A percentile compares a stretch with the other conserved stretches of the same genome.
Conservation (phyloP, 2,329 filamentous ascomycete species). For the Sarocladiaceae sp. region DNA sequence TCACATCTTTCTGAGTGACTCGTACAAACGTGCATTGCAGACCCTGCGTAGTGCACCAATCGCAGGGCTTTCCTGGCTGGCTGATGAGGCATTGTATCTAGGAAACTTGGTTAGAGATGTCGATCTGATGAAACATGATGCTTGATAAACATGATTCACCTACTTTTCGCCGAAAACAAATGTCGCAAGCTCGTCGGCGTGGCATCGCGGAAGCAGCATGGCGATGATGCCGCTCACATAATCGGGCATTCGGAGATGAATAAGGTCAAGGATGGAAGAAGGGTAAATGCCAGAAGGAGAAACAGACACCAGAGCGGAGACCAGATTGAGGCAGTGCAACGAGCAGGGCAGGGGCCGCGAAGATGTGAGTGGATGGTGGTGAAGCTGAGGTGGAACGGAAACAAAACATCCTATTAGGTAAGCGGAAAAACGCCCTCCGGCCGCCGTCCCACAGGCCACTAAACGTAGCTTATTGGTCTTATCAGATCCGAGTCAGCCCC, state of each 20-base stretch:
- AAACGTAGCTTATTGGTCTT: not conserved
- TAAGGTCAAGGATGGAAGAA: not conserved
- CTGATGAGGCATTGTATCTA: constrained; percentile 12
- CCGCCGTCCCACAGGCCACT: not conserved
- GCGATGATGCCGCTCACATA: not conserved
- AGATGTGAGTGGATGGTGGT: not conserved
- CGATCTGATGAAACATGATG: no score
- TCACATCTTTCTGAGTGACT: constrained; percentile 6
- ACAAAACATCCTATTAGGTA: not conserved
- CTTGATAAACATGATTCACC: not conserved
- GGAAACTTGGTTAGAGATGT: not conserved
- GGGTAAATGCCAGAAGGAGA: not conserved
- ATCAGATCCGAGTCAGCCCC: constrained; percentile 2
- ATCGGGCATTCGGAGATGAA: not conserved
- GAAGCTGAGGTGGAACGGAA: not conserved
- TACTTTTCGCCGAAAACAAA: constrained; percentile 3
- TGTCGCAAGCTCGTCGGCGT: constrained; percentile 2
- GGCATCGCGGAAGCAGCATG: not conserved
- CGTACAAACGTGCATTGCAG: constrained; percentile 10
- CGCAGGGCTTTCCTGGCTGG: constrained; percentile 8
- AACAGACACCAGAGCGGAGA: not conserved
- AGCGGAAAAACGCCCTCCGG: not conserved
- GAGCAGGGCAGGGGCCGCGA: not conserved
- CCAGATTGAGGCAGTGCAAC: not conserved
- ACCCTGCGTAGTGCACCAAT: constrained; percentile 12